A percentile compares a stretch with the other conserved stretches of the same genome.
Conservation (phyloP, 805 yeast genomes). For the Starmerella geochares region DNA sequence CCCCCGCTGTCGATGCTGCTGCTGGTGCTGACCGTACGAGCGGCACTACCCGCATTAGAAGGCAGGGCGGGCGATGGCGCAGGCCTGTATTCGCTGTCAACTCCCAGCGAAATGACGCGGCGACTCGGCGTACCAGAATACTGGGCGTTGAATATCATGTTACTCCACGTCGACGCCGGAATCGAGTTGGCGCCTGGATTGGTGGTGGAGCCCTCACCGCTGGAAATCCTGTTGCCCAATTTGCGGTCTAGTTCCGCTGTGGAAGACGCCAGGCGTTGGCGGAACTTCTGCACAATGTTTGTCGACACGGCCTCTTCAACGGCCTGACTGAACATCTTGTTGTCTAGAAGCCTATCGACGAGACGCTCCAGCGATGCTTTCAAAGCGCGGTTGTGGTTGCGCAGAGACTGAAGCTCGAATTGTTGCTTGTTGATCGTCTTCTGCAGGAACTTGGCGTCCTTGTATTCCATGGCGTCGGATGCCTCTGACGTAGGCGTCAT, state of each 20-base stretch:
- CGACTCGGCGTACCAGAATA: slow-evolving; percentile 16
- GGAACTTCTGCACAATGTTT: slow-evolving; percentile 18
- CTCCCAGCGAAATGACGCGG: slow-evolving; percentile 23
- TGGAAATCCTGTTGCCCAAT: background rate
- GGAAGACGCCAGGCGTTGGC: slow-evolving; percentile 20
- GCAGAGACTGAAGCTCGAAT: slow-evolving; percentile 28
- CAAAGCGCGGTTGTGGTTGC: slow-evolving; percentile 30
- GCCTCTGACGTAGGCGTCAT: background rate
- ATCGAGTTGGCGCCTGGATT: background rate
- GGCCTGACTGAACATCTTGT: slow-evolving; percentile 26
- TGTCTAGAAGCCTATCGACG: slow-evolving; percentile 31
- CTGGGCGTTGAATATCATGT: slow-evolving; percentile 20
- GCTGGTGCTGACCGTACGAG: background rate
- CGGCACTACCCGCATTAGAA: background rate
- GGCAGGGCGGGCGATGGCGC: background rate
- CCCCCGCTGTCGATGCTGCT: background rate
- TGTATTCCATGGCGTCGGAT: background rate
- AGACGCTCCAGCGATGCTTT: slow-evolving; percentile 30
- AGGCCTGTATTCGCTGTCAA: slow-evolving; percentile 17
- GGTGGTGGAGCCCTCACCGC: background rate
- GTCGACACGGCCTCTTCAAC: slow-evolving; percentile 25
- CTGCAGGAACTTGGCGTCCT: background rate
- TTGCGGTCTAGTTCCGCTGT: background rate
- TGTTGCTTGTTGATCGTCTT: slow-evolving; percentile 21
- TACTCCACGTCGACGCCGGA: slow-evolving; percentile 11